Base-by-base conservation (phyloP, 2,329 filamentous ascomycete genomes). In the Conoideocrella luteorostrata region DNA sequence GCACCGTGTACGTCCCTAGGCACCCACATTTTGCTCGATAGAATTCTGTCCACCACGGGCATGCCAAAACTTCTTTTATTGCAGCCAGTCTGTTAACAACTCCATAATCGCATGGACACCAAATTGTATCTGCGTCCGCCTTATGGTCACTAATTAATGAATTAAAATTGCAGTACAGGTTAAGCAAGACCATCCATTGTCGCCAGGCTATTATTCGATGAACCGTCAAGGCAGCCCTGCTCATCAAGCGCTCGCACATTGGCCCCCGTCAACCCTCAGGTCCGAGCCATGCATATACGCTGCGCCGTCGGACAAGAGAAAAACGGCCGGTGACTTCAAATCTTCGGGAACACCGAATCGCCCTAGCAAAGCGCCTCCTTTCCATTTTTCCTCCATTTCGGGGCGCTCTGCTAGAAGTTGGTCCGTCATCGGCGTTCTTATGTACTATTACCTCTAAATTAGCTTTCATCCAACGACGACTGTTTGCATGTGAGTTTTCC, bases 361-460 rank as follows among this genome's bases (percentile, higher is more conserved):
- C 22, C 76, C 80, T 42, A 95, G 71, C 88, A 95, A 93, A 65
- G 94, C 95, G 65, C 91, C 82, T 54, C 75, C 83, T 13, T 86
- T 79, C 89, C 89, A 95, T 47, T 82, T 75, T 21, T 63, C 63
- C 48, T 68, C 68, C 42, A 77, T 72, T 56, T 89, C 85, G 0
- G 88, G 88, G 52, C 78, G 86, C 50, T 84, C 74, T 51, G 81
- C 74, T 56, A 95, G 93, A 24, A 95, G 75, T 46, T 78, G 76
- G 59, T 87, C 78, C 2, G 91, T 86, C 89, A 95, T 95, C 18
- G 84, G 79, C 2, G 86, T 89, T 18, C 85, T 76, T 56, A 89
- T 88, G 60, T 89, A 88, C 7, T 47, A 29, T 26, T 72, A 46
- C 73, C 72, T 60, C 66, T 29, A 11, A 4, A 3, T 10, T 22